Evolutionary conservation across 495 filamentous ascomycete species (phyloP).

Genomic region (Penicillium ucsense): DNA sequence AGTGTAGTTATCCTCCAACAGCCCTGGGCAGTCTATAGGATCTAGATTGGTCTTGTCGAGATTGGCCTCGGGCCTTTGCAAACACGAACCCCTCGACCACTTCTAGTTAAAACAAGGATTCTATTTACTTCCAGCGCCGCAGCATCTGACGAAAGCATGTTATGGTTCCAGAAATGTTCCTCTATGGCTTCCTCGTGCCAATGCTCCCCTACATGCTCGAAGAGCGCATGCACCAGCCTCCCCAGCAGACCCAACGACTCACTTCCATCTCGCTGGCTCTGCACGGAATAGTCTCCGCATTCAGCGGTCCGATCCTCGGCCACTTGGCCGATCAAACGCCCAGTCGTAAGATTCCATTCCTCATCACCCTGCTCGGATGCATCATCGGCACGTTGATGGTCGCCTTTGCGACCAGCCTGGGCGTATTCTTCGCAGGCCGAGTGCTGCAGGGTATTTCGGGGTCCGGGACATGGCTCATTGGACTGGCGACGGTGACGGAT

Average conservation of each 20-base stretch:
- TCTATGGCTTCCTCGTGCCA: conserved; percentile 20
- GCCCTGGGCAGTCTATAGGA: no score
- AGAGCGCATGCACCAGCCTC: conserved; percentile 7
- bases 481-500: conserved; percentile 15
- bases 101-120: no score
- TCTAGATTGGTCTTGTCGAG: no score
- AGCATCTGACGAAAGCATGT: no score
- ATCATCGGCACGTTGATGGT: conserved; percentile 2
- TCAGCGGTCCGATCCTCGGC: conserved; percentile 9
- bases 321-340: conserved; percentile 13
- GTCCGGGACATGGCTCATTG: conserved; percentile 18
- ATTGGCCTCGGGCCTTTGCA: no score
- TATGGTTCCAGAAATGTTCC: conserved; percentile 8
- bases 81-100: no score
- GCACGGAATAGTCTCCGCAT: conserved; percentile 9
- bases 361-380: neutral
- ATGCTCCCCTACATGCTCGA: conserved; percentile 17
- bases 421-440: conserved; percentile 10
- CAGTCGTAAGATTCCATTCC: conserved; percentile 4
- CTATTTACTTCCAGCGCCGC: no score
- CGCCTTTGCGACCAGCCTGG: neutral
- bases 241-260: conserved; percentile 5
- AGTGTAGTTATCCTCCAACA: no score
- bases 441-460: conserved; percentile 14
- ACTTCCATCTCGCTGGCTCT: conserved; percentile 9